phyloP scores from a whole-genome alignment of 2,329 filamentous ascomycete species.

The Neopestalotiopsis sp. region DNA sequence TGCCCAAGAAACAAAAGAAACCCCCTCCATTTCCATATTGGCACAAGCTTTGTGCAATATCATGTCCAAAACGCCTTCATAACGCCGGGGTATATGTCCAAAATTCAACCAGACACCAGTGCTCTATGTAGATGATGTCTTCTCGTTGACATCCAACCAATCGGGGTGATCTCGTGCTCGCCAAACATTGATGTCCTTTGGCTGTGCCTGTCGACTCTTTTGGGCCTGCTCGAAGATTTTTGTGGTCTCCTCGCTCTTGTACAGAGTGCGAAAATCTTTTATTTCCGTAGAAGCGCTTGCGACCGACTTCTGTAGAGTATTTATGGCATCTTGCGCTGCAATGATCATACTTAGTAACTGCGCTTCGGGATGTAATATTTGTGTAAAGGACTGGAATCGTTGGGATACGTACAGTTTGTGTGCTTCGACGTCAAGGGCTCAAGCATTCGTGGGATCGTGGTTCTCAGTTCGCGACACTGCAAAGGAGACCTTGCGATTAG shows the following conservation, averaged over 20 bases:
- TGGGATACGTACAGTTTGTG: conserved; percentile 51
- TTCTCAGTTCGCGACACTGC: conserved; percentile 53
- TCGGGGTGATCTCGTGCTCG: conserved; percentile 62
- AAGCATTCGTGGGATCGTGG: conserved; percentile 54
- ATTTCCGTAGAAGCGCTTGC: conserved; percentile 55
- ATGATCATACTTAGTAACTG: background rate
- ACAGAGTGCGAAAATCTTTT: conserved; percentile 52
- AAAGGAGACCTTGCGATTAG: conserved; percentile 13
- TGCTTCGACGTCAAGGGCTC: conserved; percentile 56
- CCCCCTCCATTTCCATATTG: background rate
- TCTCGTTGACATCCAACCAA: conserved; percentile 49
- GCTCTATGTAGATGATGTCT: background rate
- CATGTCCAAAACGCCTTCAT: background rate
- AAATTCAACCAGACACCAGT: background rate
- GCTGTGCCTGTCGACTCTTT: conserved; percentile 59
- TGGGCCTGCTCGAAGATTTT: conserved; percentile 57
- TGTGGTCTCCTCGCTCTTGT: conserved; percentile 51
- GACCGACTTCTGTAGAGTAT: conserved; percentile 53
- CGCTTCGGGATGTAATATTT: too few species aligned
- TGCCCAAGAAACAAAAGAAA: too few species aligned
- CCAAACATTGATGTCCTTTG: conserved; percentile 64
- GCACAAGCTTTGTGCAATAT: background rate
- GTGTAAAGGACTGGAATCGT: background rate
- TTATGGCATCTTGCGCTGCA: conserved; percentile 55
- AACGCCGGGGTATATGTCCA: background rate